Evolutionary conservation across 768 basidiomycete species (phyloP).

Genomic region (Hericium coralloides): DNA sequence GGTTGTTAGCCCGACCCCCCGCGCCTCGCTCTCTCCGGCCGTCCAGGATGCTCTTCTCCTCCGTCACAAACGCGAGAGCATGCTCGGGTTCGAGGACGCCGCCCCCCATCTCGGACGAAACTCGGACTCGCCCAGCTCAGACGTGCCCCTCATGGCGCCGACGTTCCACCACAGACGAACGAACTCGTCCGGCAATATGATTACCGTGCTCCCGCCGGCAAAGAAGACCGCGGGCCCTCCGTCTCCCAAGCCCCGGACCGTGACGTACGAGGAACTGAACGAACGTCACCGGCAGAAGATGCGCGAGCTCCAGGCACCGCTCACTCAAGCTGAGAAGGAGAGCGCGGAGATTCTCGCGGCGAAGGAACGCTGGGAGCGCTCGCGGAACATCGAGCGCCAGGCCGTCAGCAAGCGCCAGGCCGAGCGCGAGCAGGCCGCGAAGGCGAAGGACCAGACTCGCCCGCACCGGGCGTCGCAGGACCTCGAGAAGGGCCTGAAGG

Average conservation of each 20-base stretch:
- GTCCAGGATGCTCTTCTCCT: conserved; percentile 67
- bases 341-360: conserved; percentile 70
- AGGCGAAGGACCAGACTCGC: conserved; percentile 33
- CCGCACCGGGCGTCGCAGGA: conserved; percentile 35
- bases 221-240: conserved; percentile 35
- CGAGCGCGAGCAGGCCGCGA: conserved; percentile 48
- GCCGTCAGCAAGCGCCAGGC: conserved; percentile 64
- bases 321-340: conserved; percentile 75
- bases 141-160: background rate
- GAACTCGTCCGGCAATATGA: conserved; percentile 7
- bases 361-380: conserved; percentile 73
- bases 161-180: conserved; percentile 6
- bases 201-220: conserved; percentile 35
- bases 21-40: conserved; percentile 55
- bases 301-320: conserved; percentile 70
- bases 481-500: conserved; percentile 12
- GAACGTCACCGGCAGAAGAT: conserved; percentile 84
- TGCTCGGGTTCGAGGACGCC: conserved; percentile 32
- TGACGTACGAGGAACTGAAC: conserved; percentile 81
- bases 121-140: conserved; percentile 1
- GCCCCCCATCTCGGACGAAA: background rate
- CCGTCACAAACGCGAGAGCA: conserved; percentile 65
- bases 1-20: conserved; percentile 24
- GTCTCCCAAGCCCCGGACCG: conserved; percentile 44
- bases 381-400: conserved; percentile 65